Conservation (phyloP, 805 yeast species). For the Saccharomyces jurei region DNA sequence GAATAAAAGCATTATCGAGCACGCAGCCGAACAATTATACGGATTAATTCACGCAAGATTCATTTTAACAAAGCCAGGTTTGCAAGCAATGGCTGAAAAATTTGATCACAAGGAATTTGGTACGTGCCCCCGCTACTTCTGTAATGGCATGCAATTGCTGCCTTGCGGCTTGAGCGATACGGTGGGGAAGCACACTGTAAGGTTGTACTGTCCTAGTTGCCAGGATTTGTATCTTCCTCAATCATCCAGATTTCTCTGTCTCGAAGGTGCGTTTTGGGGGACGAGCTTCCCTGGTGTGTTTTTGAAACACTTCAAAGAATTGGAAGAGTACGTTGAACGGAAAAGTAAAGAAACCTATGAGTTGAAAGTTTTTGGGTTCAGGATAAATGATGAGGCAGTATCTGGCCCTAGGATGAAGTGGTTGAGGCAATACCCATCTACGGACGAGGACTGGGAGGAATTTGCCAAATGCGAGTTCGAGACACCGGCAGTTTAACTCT, state of each 20-base stretch:
- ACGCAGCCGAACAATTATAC: conserved; percentile 84
- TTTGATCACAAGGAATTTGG: conserved; percentile 88
- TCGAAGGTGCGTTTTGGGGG: conserved; percentile 97
- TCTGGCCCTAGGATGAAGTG: conserved; percentile 95
- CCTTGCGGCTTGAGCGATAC: conserved; percentile 90
- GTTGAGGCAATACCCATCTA: conserved; percentile 73
- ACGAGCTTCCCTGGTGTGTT: conserved; percentile 92
- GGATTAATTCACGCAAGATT: conserved; percentile 92
- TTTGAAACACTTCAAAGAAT: conserved; percentile 84
- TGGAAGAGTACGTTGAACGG: conserved; percentile 64
- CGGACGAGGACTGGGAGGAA: conserved; percentile 54
- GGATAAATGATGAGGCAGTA: conserved; percentile 60
- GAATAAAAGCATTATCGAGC: conserved; percentile 62
- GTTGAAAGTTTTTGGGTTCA: conserved; percentile 81
- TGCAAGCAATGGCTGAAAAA: conserved; percentile 87
- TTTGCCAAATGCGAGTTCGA: conserved; percentile 56
- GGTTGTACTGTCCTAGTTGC: conserved; percentile 92
- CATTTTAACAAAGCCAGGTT: conserved; percentile 81
- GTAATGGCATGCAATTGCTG: conserved; percentile 81
- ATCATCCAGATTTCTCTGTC: conserved; percentile 73
- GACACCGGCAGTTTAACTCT: conserved; percentile 34
- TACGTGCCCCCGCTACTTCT: conserved; percentile 78
- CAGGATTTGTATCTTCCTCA: conserved; percentile 84
- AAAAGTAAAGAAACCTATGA: conserved; percentile 49
- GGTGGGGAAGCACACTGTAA: conserved; percentile 85